Percentiles rank a stretch among this genome's conserved stretches.
Conservation (phyloP, 176 grass and related monocot genomes). For the Lolium rigidum region DNA sequence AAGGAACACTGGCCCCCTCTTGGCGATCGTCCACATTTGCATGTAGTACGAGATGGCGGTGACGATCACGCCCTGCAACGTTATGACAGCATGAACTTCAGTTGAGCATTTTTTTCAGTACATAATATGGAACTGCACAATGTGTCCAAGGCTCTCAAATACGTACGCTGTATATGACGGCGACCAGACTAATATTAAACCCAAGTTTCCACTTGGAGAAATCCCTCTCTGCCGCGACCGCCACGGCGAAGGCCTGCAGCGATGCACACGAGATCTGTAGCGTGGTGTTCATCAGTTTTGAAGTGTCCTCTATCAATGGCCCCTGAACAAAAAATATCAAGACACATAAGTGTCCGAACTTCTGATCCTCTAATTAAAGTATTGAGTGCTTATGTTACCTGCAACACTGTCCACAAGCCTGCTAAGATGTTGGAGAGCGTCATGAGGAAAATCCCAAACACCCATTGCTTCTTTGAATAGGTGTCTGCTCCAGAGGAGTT, state of each 20-base stretch:
- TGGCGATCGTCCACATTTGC: conserved; percentile 77
- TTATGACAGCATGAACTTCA: background rate
- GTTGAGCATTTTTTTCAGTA: background rate
- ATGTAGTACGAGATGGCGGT: conserved; percentile 74
- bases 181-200: conserved; percentile 51
- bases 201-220: conserved; percentile 67
- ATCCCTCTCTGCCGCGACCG: conserved; percentile 68
- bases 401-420: conserved; percentile 62
- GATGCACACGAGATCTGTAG: conserved; percentile 67
- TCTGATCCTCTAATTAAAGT: background rate
- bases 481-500: background rate
- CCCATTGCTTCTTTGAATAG: conserved; percentile 63
- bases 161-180: conserved; percentile 69
- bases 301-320: conserved; percentile 68
- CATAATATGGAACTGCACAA: background rate
- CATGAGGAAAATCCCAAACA: conserved; percentile 64
- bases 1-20: conserved; percentile 72
- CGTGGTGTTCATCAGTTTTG: conserved; percentile 78
- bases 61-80: conserved; percentile 60
- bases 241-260: conserved; percentile 68
- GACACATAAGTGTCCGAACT: background rate
- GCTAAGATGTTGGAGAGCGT: conserved; percentile 51
- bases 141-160: background rate
- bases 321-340: conserved; percentile 38
- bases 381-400: conserved; percentile 30